Evolutionary conservation across 1,139 yeast genomes (phyloP).

Genomic region (Geotrichum restrictum): DNA sequence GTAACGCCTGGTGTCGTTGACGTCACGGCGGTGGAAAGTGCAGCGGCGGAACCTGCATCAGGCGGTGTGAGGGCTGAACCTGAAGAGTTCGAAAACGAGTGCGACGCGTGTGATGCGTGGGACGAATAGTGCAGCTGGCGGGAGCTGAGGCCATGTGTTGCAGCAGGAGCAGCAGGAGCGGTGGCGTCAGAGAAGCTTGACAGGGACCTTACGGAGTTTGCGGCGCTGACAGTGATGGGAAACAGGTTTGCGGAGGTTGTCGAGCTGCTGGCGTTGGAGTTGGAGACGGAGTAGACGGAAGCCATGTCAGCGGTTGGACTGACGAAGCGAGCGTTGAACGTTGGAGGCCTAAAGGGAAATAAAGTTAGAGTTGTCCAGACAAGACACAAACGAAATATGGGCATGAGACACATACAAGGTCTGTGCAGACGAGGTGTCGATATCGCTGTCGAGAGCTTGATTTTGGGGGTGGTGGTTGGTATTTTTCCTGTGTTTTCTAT

Average conservation of each 20-base stretch:
- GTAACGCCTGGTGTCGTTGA: not conserved
- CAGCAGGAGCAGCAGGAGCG: too few relatives aligned
- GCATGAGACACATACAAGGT: too few relatives aligned
- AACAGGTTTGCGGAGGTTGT: not conserved
- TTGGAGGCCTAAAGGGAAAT: slow-evolving; percentile 8
- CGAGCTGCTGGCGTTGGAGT: slow-evolving; percentile 1
- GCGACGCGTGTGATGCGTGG: not conserved
- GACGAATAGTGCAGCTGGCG: too few relatives aligned
- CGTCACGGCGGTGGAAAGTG: not conserved
- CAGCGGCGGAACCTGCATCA: not conserved
- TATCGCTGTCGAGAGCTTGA: too few relatives aligned
- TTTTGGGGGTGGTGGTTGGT: not conserved
- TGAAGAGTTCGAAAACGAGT: not conserved
- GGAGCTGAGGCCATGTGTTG: too few relatives aligned
- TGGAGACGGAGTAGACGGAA: slow-evolving; percentile 9
- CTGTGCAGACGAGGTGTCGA: too few relatives aligned
- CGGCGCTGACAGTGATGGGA: not conserved
- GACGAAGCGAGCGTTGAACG: slow-evolving; percentile 15
- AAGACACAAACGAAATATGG: too few relatives aligned
- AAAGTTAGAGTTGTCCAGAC: not conserved
- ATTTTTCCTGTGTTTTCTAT: not conserved
- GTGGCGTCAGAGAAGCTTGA: not conserved
- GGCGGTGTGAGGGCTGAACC: not conserved
- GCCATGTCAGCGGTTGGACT: slow-evolving; percentile 14
- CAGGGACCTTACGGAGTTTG: not conserved